Conservation (phyloP, 2,329 filamentous ascomycete genomes). For the Sarocladium strictum region DNA sequence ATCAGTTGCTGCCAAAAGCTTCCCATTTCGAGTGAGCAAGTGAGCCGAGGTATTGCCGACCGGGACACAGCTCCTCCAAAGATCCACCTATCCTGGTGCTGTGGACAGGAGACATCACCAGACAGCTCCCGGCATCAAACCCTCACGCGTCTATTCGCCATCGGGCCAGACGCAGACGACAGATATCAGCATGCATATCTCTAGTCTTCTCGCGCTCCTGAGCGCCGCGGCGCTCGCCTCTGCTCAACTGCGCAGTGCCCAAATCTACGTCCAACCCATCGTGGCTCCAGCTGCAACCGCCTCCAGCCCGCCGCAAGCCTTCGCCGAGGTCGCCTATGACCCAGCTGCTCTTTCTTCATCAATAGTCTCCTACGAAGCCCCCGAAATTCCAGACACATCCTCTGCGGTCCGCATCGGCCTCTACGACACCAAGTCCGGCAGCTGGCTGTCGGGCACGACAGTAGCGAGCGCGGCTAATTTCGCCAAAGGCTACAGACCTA, state of each 20-base stretch:
- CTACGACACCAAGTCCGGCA: slow-evolving; percentile 40
- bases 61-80: not conserved
- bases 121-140: not conserved
- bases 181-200: slow-evolving; percentile 32
- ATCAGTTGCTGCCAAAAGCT: too few species aligned
- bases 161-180: not conserved
- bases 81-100: not conserved
- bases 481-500: slow-evolving; percentile 53
- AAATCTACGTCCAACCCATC: slow-evolving; percentile 51
- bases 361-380: slow-evolving; percentile 50
- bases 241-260: slow-evolving; percentile 37
- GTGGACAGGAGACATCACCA: not conserved
- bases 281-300: slow-evolving; percentile 19
- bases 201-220: slow-evolving; percentile 35
- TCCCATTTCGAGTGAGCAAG: too few species aligned
- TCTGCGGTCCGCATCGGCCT: slow-evolving; percentile 52
- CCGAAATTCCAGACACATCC: slow-evolving; percentile 40
- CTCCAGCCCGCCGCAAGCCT: slow-evolving; percentile 15
- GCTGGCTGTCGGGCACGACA: slow-evolving; percentile 51
- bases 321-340: slow-evolving; percentile 54
- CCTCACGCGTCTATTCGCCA: not conserved
- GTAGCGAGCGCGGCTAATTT: slow-evolving; percentile 53
- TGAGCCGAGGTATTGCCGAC: slow-evolving; percentile 7
- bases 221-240: slow-evolving; percentile 33
- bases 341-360: slow-evolving; percentile 36